Evolutionary conservation across 768 basidiomycete species (phyloP), one percentile per base, ranked within the genome.

Genomic region (Amanita fuliginea): DNA sequence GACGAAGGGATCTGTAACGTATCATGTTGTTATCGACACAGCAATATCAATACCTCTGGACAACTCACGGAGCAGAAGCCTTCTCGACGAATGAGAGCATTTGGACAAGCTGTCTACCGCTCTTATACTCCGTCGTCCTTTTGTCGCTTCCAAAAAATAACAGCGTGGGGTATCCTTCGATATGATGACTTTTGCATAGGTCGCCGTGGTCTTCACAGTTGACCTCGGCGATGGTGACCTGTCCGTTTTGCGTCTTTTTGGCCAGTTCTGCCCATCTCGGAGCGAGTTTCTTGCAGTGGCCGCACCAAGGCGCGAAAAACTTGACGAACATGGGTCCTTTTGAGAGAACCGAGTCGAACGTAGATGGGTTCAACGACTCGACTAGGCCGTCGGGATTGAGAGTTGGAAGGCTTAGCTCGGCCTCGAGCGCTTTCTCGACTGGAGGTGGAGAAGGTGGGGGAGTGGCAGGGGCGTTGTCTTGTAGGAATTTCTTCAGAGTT

Each of bases 301-400:
- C 88, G 62, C 94, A 97, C 89, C 94, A 98, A 0, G 94, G 94
- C 0, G 93, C 95, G 62, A 77, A 98, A 70, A 88, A 98, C 55
- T 73, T 67, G 60, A 72, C 67, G 67, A 86, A 69, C 36, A 74
- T 62, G 45, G 77, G 64, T 42, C 72, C 70, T 51, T 68, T 54
- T 1, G 61, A 56, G 7, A 76, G 61, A 1, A 68, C 65, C 19
- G 54, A 44, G 9, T 66, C 55, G 55, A 80, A 77, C 1, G 67
- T 63, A 8, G 66, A 58, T 0, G 59, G 54, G 5, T 64, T 59
- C 24, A 75, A 61, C 1, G 62, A 52, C 10, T 67, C 45, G 7
- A 77, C 70, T 49, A 66, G 60, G 41, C 77, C 69, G 11, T 52
- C 40, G 28, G 64, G 49, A 54, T 73, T 70, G 48, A 66, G 44